phyloP scores from a whole-genome alignment of 2,329 filamentous ascomycete genomes.

The Aspergillus fumigatiaffinis region DNA sequence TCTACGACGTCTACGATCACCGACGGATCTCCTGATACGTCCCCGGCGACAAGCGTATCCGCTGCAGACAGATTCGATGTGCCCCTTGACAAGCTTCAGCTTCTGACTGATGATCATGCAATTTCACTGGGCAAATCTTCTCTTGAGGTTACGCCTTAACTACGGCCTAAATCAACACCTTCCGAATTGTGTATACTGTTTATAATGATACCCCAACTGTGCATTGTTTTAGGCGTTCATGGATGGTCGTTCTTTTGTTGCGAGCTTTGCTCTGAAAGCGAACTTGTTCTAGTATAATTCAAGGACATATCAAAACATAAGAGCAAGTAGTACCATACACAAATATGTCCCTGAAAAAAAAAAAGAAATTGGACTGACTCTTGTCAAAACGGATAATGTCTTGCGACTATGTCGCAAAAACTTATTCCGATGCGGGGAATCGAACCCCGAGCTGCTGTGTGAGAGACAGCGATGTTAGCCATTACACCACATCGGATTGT shows the following conservation, averaged over 20 bases:
- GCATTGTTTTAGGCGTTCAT: neutral
- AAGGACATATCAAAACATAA: neutral
- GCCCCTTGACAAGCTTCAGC: neutral
- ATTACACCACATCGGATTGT: neutral
- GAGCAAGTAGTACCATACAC: neutral
- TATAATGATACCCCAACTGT: neutral
- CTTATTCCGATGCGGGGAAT: neutral
- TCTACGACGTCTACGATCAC: neutral
- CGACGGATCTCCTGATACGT: neutral
- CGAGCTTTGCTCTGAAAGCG: neutral
- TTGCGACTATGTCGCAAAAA: neutral
- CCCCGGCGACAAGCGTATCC: neutral
- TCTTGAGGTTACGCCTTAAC: neutral
- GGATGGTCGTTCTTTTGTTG: neutral
- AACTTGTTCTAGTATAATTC: neutral
- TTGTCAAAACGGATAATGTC: too few species aligned
- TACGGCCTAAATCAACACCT: neutral
- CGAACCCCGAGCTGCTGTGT: neutral
- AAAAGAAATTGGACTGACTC: too few species aligned
- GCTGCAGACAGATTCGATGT: neutral
- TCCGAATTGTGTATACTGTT: neutral
- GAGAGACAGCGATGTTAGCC: neutral
- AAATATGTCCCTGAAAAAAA: neutral
- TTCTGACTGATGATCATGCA: neutral
- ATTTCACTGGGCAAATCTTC: neutral